Evolutionary conservation across 2,329 filamentous ascomycete genomes (phyloP), one percentile per base, ranked within the genome.

Genomic region (Mycogone perniciosa): DNA sequence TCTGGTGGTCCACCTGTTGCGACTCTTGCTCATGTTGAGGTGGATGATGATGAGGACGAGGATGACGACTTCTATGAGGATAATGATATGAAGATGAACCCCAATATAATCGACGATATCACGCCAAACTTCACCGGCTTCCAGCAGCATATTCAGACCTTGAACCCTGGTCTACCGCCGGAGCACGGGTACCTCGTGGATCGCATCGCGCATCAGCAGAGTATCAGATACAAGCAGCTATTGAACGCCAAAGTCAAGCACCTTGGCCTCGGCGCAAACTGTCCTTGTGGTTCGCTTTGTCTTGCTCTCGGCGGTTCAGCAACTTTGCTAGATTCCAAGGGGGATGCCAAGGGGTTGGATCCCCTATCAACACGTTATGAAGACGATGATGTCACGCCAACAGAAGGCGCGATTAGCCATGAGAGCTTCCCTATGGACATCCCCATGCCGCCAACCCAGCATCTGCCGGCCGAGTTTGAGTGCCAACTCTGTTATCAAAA

Each of bases 391-490:
- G 76, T 77, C n/a, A 81, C 80, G n/a, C 75, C 77, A 4, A 74
- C 79, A 2, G 89, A 95, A 59, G 84, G 83, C 2, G 76, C 80
- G 4, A 82, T 91, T 43, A 83, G 76, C 9, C 74, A 79, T 7
- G 86, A 90, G 13, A 86, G 83, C 56, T 95, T 96, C 61, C 89
- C 90, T 0, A 70, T 71, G 4, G 88, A 89, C 26, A 89, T 96
- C 5, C 89, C 89, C 6, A 79, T 89, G 67, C 91, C 91, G 5
- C 89, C 89, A 2, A 85, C 89, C 2, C 77, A 74, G 52, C 79
- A 80, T 11, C 76, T 96, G 6, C 91, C 91, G 1, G 89, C 90
- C 4, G 84, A 92, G 62, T 92, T 96, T 54, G 91, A 96, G 71
- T 96, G 91, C 59, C 85, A 87, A 35, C 73, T 96, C 26, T 96